These are phyloP conservation scores for Candida sanyaensis DNA, from an alignment of 1,139 yeast genomes.

Conservation along the genomic window DNA sequence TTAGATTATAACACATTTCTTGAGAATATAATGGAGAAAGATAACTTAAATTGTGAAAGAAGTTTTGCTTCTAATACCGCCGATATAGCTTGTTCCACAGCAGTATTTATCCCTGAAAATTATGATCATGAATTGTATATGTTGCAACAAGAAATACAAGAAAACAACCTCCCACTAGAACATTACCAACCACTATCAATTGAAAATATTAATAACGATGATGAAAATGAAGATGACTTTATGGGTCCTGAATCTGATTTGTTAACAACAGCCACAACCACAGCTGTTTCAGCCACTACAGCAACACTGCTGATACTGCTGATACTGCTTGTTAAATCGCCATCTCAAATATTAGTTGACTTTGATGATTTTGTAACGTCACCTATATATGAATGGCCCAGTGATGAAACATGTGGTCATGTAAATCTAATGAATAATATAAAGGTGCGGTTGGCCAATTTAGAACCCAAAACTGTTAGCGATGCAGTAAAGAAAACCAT, in stretches of 20 bases:
- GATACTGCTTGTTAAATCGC: slow-evolving; percentile 7
- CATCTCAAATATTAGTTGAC: slow-evolving; percentile 6
- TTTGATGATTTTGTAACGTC: slow-evolving; percentile 13
- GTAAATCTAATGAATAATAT: slow-evolving; percentile 12
- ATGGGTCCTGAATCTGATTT: slow-evolving; percentile 4
- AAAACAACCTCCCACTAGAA: slow-evolving; percentile 4
- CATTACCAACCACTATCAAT: slow-evolving; percentile 7
- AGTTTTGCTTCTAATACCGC: not conserved
- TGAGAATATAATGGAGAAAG: slow-evolving; percentile 4
- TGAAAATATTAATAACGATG: not conserved
- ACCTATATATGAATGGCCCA: slow-evolving; percentile 18
- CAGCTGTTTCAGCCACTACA: slow-evolving; percentile 2
- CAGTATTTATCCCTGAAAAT: slow-evolving; percentile 4
- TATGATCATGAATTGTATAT: slow-evolving; percentile 5
- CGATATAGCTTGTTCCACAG: not conserved
- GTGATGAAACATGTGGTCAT: slow-evolving; percentile 14
- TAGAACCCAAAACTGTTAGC: slow-evolving; percentile 17
- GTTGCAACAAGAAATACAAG: slow-evolving; percentile 6
- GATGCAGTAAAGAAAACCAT: slow-evolving; percentile 20
- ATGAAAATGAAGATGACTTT: slow-evolving; percentile 2
- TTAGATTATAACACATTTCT: slow-evolving; percentile 4
- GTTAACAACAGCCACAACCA: slow-evolving; percentile 1
- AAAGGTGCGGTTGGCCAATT: slow-evolving; percentile 12
- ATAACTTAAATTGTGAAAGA: not conserved
- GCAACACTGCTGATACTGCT: slow-evolving; percentile 9